Evolutionary conservation across 2,329 filamentous ascomycete species (phyloP), one percentile per base, ranked within the genome.

Genomic region (Amesomyces nigricolor): DNA sequence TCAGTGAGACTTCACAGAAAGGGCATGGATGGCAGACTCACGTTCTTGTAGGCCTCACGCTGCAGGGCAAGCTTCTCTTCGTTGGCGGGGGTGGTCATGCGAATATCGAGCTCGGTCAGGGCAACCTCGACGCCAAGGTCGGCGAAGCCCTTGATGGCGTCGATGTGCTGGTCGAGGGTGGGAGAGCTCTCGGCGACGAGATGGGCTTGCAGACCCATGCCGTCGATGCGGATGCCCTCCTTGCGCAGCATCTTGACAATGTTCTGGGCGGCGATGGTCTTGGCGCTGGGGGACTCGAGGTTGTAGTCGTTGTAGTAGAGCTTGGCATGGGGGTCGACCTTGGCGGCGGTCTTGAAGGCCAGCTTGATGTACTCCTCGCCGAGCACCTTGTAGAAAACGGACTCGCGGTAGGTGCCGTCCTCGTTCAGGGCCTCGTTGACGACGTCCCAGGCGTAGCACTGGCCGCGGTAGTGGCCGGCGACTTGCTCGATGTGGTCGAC

Each of bases 291-390:
- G 7, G 29, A 59, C 67, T 86, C 83, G 58, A 84, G 78, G 68
- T 74, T 78, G 69, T 82, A 83, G 65, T 83, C 80, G 67, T 83
- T 83, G 70, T 80, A 81, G 66, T 82, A 83, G 2, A 84, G 70
- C 67, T 79, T 82, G 11, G 77, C 78, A 0, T 67, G 62, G 0
- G 76, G 75, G 52, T 77, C 75, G 1, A 75, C 74, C 39, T 73
- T 71, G 14, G 75, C 71, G 2, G 78, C 75, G 6, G 75, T 74
- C 6, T 67, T 61, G 67, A 83, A 82, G 2, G 79, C 79, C n/a
- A 78, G 68, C 47, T 73, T 71, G 64, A 83, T 75, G 66, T 78
- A 84, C 4, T 73, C 72, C 16, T 72, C 69, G 7, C 80, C 80
- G 19, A 82, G 73, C 26, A 73, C 71, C 19, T 74, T 65, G 65